Base-by-base conservation (phyloP, 2,329 filamentous ascomycete species). In the Waltergamsia citrina region DNA sequence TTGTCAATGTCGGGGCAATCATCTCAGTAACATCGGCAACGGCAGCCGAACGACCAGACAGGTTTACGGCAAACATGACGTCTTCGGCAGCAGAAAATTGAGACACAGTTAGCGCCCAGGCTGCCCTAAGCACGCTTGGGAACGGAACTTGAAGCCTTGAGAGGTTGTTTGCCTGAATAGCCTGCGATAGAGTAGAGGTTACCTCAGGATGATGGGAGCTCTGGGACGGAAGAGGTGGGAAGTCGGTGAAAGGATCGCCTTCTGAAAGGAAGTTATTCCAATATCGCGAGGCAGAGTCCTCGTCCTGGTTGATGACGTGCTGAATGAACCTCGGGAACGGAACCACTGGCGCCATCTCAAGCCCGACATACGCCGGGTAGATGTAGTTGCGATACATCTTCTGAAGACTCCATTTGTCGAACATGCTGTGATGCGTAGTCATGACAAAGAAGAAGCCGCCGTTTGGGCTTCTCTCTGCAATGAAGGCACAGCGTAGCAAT, bases 31-130 rank as follows among this genome's bases (percentile, higher is more conserved):
- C 26, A 9, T 33, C 31, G 7, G 20, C 20, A 15, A 33, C 31
- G 21, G 31, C 21, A 9, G 31, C 31, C 6, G 47, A 41, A 4
- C 51, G 41, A 3, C 51, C 51, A 2, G 43, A 49, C 4, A 49
- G 21, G 1, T 42, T 42, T 2, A 34, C 21, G 2, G 49, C 51
- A 32, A 51, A 55, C 3, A 47, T 27, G 2, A 52, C 35, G 9
- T 47, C 43, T 5, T 39, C 31, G 6, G 38, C 33, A 3, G 35
- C 42, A 12, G 43, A 42, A 15, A 46, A 41, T 1, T 37, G 36
- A 4, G 41, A 30, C 4, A 44, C 33, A 6, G 44, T 29, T n/a
- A 54, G 10, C 1, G 47, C 52, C 51, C 51, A 55, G 3, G 52
- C 51, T 1, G 49, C 47, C 8, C 45, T 45, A 7, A 53, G 28